These are phyloP conservation scores for Albifimbria verrucaria DNA, from an alignment of 2,329 filamentous ascomycete species.

Conservation along the genomic window DNA sequence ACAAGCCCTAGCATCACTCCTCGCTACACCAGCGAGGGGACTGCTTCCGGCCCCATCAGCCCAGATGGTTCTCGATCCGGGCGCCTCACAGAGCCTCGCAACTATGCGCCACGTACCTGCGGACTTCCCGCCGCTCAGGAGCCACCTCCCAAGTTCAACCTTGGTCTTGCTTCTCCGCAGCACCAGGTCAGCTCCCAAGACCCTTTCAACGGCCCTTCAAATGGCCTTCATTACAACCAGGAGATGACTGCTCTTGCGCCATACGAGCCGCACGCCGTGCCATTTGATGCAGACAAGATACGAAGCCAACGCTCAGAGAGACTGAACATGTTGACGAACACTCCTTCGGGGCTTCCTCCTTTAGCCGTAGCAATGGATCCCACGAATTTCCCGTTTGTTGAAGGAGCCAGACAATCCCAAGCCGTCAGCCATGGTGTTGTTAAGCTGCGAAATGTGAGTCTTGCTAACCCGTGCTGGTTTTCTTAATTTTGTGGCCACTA, in stretches of 20 bases:
- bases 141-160: slow-evolving; percentile 37
- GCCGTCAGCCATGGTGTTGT: slow-evolving; percentile 40
- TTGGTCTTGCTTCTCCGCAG: slow-evolving; percentile 12
- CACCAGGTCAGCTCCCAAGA: slow-evolving; percentile 7
- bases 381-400: slow-evolving; percentile 44
- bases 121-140: slow-evolving; percentile 18
- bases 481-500: not conserved
- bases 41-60: slow-evolving; percentile 1
- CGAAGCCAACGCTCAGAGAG: slow-evolving; percentile 29
- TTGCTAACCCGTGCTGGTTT: too few species aligned
- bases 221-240: not conserved
- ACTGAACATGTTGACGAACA: slow-evolving; percentile 34
- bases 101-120: slow-evolving; percentile 34
- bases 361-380: slow-evolving; percentile 32
- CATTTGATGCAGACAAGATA: slow-evolving; percentile 10
- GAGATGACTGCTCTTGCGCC: slow-evolving; percentile 2
- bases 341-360: slow-evolving; percentile 29
- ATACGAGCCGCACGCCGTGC: slow-evolving; percentile 6
- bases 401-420: slow-evolving; percentile 28
- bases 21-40: slow-evolving; percentile 6
- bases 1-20: slow-evolving; percentile 15
- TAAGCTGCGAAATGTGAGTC: slow-evolving; percentile 48
- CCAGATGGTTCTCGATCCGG: slow-evolving; percentile 10
- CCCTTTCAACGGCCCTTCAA: slow-evolving; percentile 11
- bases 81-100: slow-evolving; percentile 36